These are phyloP conservation scores for Triticum monococcum DNA, from an alignment of 176 grass and related monocot species.

Conservation along the genomic window DNA sequence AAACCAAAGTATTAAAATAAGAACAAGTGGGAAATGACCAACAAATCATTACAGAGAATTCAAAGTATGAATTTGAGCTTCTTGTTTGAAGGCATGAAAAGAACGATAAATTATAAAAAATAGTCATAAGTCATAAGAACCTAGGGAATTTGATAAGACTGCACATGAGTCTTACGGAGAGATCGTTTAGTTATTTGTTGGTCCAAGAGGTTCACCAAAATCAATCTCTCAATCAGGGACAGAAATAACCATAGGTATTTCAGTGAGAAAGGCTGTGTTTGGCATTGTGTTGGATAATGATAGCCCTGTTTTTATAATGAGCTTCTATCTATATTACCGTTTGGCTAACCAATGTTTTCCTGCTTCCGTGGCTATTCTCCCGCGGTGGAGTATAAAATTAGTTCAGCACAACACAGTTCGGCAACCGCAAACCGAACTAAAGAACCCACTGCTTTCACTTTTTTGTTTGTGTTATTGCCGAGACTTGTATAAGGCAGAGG, in stretches of 20 bases:
- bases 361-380: neutral
- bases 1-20: constrained; percentile 22
- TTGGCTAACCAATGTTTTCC: neutral
- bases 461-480: neutral
- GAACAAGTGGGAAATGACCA: constrained; percentile 20
- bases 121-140: neutral
- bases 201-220: neutral
- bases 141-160: neutral
- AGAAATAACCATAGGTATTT: neutral
- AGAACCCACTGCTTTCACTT: neutral
- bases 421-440: neutral
- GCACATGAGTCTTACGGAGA: neutral
- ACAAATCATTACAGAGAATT: neutral
- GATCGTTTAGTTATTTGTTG: neutral
- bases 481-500: neutral
- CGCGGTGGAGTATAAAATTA: neutral
- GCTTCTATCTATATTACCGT: neutral
- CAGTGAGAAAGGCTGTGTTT: neutral
- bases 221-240: neutral
- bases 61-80: neutral
- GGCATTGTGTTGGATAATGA: neutral
- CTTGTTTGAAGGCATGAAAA: constrained; percentile 11
- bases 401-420: neutral
- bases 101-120: neutral
- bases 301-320: neutral